Base-by-base conservation (phyloP, 768 basidiomycete species). In the Crepidotus variabilis region DNA sequence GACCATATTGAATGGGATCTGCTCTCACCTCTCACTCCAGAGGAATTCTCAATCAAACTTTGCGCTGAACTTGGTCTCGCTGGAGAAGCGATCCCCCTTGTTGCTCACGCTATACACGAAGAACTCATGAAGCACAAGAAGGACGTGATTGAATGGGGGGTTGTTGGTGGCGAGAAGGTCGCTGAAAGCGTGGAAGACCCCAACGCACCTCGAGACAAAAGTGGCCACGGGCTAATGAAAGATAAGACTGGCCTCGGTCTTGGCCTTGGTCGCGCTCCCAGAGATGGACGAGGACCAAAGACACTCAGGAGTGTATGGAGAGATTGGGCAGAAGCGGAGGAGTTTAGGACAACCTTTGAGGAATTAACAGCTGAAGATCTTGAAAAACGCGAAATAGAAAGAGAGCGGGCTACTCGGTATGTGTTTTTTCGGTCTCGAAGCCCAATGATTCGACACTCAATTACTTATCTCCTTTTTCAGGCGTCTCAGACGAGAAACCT, bases 1-100 rank as follows among this genome's bases (percentile, higher is more conserved):
- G 97, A 99, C 73, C 91, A 94, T 66, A 94, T 99, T 61, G 97
- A 99, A 72, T 99, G 96, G 96, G 96, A 99, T 71, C 81, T 98
- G n/a, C 83, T 91, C 47, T 96, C 95, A 2, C 82, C 89, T 2
- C 79, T 98, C 35, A 95, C 93, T 0, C 96, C 96, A 1, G 90
- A 96, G 67, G 78, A 74, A 0, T 98, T 98, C 64, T 83, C 96
- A 0, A 72, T 74, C 36, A 85, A 82, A 50, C 86, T 98, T 33
- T 93, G 91, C 64, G 69, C 78, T 21, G 97, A 98, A 60, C 82
- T 98, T 14, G 94, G 94, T 6, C 79, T 99, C 2, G 78, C 87
- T 0, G 92, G 94, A 36, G 94, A 95, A 68, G 92, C 95, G 0
- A 68, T 86, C 6, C 93, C 96, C 5, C 82, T 98, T 52, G 83